A percentile compares a stretch with the other conserved stretches of the same genome.
phyloP scores from a whole-genome alignment of 208 protist species.

The Strigomonas galati region DNA sequence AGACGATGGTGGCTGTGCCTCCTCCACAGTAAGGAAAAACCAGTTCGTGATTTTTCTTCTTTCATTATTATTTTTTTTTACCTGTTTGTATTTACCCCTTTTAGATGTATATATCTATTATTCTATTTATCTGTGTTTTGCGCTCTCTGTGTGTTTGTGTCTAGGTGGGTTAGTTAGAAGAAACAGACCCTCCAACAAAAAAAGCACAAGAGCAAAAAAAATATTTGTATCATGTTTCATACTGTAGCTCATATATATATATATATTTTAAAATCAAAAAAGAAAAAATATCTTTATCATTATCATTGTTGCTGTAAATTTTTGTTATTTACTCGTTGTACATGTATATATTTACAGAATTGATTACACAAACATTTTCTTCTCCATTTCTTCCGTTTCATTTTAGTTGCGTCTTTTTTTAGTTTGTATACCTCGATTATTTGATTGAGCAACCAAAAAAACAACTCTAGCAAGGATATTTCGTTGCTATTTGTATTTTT shows the following conservation, averaged over 20 bases:
- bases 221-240: conserved; percentile 3
- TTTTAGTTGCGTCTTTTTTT: neutral
- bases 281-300: neutral
- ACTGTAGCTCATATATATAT: conserved; percentile 7
- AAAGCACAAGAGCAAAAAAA: too few relatives aligned
- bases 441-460: neutral
- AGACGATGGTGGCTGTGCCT: conserved; percentile 68
- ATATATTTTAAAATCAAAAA: conserved; percentile 2
- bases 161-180: too few relatives aligned
- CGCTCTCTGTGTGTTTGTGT: too few relatives aligned
- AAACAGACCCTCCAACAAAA: too few relatives aligned
- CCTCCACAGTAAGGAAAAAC: conserved; percentile 20
- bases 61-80: conserved; percentile 8
- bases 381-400: neutral
- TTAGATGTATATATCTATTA: neutral
- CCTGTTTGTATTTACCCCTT: neutral
- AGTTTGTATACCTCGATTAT: neutral
- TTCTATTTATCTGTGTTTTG: neutral
- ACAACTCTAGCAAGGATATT: too few relatives aligned
- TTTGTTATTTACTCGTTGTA: too few relatives aligned
- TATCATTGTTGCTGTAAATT: neutral
- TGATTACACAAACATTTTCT: neutral
- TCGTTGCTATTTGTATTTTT: conserved; percentile 6
- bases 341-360: conserved; percentile 1
- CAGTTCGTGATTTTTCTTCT: conserved; percentile 15